These are phyloP conservation scores for Cyclanthera cordifolia DNA, from an alignment of 306 rosid species.

Conservation along the genomic window DNA sequence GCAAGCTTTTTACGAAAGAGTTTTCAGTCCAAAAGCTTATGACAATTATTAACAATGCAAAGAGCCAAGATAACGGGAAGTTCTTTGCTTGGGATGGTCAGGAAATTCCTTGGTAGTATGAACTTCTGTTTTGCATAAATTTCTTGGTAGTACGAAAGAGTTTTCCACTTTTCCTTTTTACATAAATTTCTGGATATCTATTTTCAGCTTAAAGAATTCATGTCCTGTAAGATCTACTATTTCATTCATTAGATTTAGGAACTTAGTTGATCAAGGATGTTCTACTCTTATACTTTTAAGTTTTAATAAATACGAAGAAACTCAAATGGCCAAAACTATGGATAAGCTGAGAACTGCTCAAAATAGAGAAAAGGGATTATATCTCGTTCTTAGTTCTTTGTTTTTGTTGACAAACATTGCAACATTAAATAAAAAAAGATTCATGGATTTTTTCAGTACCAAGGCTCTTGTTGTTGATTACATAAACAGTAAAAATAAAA, in stretches of 20 bases:
- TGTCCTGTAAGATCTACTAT: not conserved
- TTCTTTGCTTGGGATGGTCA: slow-evolving; percentile 96
- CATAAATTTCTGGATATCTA: not conserved
- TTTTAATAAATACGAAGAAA: not conserved
- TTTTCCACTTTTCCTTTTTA: not conserved
- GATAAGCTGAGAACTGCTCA: not conserved
- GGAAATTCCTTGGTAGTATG: slow-evolving; percentile 80
- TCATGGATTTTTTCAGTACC: not conserved
- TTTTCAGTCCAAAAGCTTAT: slow-evolving; percentile 71
- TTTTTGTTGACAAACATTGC: not conserved
- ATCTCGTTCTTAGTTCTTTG: not conserved
- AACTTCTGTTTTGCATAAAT: slow-evolving; percentile 14
- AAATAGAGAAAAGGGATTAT: not conserved
- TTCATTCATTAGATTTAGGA: not conserved
- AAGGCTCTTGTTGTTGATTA: not conserved
- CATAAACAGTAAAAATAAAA: not conserved
- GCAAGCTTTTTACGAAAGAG: slow-evolving; percentile 66
- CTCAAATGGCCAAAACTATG: not conserved
- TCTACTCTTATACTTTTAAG: not conserved
- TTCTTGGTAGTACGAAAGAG: slow-evolving; percentile 59
- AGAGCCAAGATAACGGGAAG: slow-evolving; percentile 67
- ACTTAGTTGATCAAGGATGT: not conserved
- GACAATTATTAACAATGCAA: slow-evolving; percentile 47
- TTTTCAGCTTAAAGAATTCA: not conserved
- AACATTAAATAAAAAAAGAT: not conserved